Base-by-base conservation (phyloP, 768 basidiomycete species). In the Boletus pseudo-olivaceus region DNA sequence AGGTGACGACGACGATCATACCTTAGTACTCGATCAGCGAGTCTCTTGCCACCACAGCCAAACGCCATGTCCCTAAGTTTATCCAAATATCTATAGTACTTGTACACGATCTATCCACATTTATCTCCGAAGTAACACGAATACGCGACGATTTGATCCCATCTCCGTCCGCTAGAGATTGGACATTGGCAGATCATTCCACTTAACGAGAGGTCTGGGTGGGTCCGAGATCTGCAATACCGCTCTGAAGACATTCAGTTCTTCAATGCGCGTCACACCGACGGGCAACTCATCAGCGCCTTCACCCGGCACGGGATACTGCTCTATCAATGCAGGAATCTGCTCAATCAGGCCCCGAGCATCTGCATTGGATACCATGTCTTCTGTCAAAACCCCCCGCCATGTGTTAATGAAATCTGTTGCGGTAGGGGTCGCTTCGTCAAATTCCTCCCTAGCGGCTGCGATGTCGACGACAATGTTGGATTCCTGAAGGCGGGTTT, bases 141-240 rank as follows among this genome's bases (percentile, higher is more conserved):
- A 46, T 20, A 43, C 4, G 32, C 14, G 9, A 10, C 34, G 19
- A n/a, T n/a, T 32, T 30, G 8, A 38, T 32, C 10, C 35, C n/a
- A 26, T 40, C 23, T 17, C 23, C 30, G 10, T 37, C n/a, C 9
- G 29, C 76, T 71, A 87, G 42, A 82, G 77, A 57, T 77, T 84
- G 2, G 86, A 67, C 7, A 72, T 67, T 19, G 87, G 87, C 49
- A 89, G 73, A 72, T 91, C 90, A 33, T 80, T 82, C 88, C 88
- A 91, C 47, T 83, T 72, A 1, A 84, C 85, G 59, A 93, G 73
- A 3, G 91, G 84, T 37, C 76, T 76, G n/a, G 88, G 81, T 56
- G 78, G 78, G 27, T 77, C 75, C 5, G 87, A 80, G 17, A 77
- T 69, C 39, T 68, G 65, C 47, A 95, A 70, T 9, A 75, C 68